phyloP scores from a whole-genome alignment of 805 yeast genomes.

The Cyberlindnera euphorbiae region DNA sequence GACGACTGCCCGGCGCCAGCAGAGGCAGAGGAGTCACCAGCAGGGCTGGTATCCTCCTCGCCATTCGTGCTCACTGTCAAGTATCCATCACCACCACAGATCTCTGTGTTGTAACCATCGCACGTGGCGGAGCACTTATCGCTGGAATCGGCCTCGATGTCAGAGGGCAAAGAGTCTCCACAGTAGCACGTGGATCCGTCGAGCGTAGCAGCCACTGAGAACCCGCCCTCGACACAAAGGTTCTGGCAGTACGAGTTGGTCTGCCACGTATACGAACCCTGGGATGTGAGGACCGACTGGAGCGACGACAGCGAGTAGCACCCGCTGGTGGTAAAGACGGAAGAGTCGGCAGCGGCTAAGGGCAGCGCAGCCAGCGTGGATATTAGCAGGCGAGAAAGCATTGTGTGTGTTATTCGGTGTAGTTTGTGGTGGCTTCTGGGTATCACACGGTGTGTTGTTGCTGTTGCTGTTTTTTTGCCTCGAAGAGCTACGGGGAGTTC shows the following conservation, averaged over 20 bases:
- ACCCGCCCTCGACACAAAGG: slow-evolving; percentile 42
- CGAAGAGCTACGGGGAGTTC: too few species aligned
- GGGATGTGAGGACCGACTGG: slow-evolving; percentile 24
- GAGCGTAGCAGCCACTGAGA: slow-evolving; percentile 45
- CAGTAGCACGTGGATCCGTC: slow-evolving; percentile 62
- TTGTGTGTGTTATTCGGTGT: neutral
- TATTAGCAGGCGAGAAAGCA: slow-evolving; percentile 5
- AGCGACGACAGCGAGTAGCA: slow-evolving; percentile 31
- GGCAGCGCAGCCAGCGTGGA: slow-evolving; percentile 2
- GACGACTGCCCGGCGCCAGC: slow-evolving; percentile 8
- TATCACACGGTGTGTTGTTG: neutral
- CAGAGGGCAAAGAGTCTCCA: slow-evolving; percentile 43
- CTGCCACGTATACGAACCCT: slow-evolving; percentile 53
- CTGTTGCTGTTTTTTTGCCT: too few species aligned
- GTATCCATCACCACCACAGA: slow-evolving; percentile 57
- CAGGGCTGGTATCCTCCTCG: slow-evolving; percentile 19
- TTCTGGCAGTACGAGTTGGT: slow-evolving; percentile 52
- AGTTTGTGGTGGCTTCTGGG: neutral
- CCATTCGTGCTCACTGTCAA: slow-evolving; percentile 40
- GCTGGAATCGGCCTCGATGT: slow-evolving; percentile 25
- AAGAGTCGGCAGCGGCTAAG: slow-evolving; percentile 1
- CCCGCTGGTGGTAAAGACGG: slow-evolving; percentile 24
- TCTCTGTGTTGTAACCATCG: slow-evolving; percentile 55
- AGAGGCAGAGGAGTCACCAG: slow-evolving; percentile 14
- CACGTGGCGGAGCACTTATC: slow-evolving; percentile 44